Conservation (phyloP, 768 basidiomycete species). For the Lyophyllum shimeji region DNA sequence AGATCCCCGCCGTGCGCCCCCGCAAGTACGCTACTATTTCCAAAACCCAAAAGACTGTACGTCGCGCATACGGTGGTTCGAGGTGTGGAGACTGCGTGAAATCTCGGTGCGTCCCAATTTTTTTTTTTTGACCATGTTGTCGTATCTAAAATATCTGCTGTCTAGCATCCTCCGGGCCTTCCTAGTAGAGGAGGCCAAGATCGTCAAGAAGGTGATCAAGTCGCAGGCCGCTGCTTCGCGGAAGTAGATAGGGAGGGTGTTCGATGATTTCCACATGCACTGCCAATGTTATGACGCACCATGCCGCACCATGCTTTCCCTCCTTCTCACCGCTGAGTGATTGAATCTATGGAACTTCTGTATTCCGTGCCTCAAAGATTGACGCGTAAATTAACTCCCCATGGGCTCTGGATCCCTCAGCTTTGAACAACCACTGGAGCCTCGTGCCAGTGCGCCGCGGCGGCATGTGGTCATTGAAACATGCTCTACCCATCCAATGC, state of each 20-base stretch:
- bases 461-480: too few relatives aligned
- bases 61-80: constrained; percentile 95
- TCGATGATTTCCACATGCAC: background rate
- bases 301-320: too few relatives aligned
- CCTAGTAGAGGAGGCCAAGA: constrained; percentile 99
- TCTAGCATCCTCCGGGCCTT: constrained; percentile 94
- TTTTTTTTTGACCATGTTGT: constrained; percentile 6
- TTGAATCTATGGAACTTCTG: too few relatives aligned
- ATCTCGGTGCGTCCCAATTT: constrained; percentile 65
- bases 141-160: background rate
- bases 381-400: too few relatives aligned
- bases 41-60: constrained; percentile 96
- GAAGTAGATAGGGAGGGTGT: constrained; percentile 30
- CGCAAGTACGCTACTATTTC: constrained; percentile 94
- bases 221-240: constrained; percentile 54
- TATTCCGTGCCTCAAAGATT: too few relatives aligned
- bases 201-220: constrained; percentile 99
- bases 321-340: too few relatives aligned
- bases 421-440: too few relatives aligned
- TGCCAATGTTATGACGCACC: too few relatives aligned
- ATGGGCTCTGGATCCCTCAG: too few relatives aligned
- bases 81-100: constrained; percentile 95
- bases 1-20: constrained; percentile 96
- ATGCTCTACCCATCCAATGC: too few relatives aligned
- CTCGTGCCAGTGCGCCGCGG: too few relatives aligned